Evolutionary conservation across 2,329 filamentous ascomycete genomes (phyloP).

Genomic region (Sclerotinia subarctica): DNA sequence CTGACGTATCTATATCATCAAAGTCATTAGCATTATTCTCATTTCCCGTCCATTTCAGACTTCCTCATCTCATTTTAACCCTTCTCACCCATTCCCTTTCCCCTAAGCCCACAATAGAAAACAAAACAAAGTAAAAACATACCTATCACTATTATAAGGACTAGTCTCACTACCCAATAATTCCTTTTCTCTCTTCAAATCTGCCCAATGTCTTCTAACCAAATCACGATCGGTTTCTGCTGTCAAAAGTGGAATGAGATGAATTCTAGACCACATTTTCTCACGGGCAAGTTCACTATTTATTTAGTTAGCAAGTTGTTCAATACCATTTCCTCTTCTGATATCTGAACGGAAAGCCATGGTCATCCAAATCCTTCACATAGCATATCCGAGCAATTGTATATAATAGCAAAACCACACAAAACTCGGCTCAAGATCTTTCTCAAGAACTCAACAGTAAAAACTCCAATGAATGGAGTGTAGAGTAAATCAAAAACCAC

Average conservation of each 20-base stretch:
- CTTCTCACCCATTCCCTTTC: background rate
- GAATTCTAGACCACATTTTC: slow-evolving; percentile 97
- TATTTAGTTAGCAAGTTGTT: slow-evolving; percentile 17
- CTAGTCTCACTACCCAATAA: slow-evolving; percentile 78
- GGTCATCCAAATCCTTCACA: background rate
- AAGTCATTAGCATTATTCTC: slow-evolving; percentile 13
- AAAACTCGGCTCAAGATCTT: no score
- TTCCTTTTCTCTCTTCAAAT: slow-evolving; percentile 86
- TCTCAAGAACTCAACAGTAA: background rate
- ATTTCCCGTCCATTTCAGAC: slow-evolving; percentile 6
- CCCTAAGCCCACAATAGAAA: background rate
- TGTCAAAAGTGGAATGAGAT: slow-evolving; percentile 89
- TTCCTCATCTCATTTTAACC: background rate
- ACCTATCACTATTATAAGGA: slow-evolving; percentile 89
- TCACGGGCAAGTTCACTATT: slow-evolving; percentile 86
- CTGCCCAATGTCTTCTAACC: slow-evolving; percentile 80
- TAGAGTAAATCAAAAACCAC: background rate
- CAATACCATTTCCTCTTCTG: background rate
- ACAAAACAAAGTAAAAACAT: slow-evolving; percentile 39
- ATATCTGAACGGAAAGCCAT: no score
- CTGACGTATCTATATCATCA: slow-evolving; percentile 63
- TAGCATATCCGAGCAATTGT: no score
- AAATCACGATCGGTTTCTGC: slow-evolving; percentile 96
- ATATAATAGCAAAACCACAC: background rate
- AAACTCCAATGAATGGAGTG: no score